Conservation (phyloP, 2,329 filamentous ascomycete species). For the Colletotrichum neosansevieriae region DNA sequence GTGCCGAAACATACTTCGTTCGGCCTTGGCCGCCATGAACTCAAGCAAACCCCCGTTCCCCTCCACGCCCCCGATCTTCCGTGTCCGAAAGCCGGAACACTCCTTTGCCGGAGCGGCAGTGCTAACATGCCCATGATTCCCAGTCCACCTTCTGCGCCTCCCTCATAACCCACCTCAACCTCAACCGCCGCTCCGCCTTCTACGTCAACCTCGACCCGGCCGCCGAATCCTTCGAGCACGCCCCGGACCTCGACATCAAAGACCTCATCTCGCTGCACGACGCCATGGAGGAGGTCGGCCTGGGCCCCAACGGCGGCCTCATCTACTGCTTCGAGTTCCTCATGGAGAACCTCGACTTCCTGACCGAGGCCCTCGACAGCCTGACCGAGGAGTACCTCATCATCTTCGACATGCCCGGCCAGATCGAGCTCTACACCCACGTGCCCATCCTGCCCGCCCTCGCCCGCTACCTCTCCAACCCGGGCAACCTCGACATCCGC, state of each 20-base stretch:
- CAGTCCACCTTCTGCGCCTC: constrained; percentile 94
- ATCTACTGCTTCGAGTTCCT: constrained; percentile 98
- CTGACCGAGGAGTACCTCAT: constrained; percentile 96
- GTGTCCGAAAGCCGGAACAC: not conserved
- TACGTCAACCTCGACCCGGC: constrained; percentile 99
- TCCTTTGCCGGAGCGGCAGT: too few species aligned
- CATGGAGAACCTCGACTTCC: constrained; percentile 92
- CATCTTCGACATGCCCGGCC: constrained; percentile 98
- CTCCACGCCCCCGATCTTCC: not conserved
- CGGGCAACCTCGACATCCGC: constrained; percentile 86
- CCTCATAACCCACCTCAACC: constrained; percentile 91
- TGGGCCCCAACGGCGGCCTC: constrained; percentile 91
- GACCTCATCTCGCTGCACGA: constrained; percentile 94
- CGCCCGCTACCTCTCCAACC: constrained; percentile 82
- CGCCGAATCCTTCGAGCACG: constrained; percentile 90
- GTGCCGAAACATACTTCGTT: not conserved
- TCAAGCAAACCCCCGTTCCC: too few species aligned
- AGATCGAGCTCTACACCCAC: constrained; percentile 98
- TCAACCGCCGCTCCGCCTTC: constrained; percentile 92
- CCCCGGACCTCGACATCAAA: constrained; percentile 94
- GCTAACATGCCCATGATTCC: constrained; percentile 5
- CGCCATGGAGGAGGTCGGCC: constrained; percentile 94
- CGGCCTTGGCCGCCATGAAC: constrained; percentile 12
- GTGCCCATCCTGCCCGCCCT: constrained; percentile 91
- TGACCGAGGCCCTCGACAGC: constrained; percentile 85